A percentile compares a stretch with the other conserved stretches of the same genome.
phyloP scores from a whole-genome alignment of 2,329 filamentous ascomycete genomes.

The Cadophora sp. region DNA sequence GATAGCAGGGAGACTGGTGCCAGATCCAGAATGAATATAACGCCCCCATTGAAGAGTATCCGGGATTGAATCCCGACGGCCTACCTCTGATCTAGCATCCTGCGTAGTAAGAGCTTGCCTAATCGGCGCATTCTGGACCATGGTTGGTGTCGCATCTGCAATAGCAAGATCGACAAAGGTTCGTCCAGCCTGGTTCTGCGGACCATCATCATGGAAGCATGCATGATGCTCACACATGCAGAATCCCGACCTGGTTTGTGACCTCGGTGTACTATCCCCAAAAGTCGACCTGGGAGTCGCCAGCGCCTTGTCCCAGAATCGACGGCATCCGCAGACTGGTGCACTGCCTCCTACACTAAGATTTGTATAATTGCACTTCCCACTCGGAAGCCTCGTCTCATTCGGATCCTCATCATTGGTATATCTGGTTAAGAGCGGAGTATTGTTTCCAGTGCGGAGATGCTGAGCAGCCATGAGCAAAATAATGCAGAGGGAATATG shows the following conservation, averaged over 20 bases:
- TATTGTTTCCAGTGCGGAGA: constrained; percentile 36
- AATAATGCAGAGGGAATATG: not conserved
- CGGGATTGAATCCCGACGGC: constrained; percentile 27
- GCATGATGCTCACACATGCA: constrained; percentile 64
- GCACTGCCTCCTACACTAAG: constrained; percentile 50
- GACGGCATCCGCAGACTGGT: constrained; percentile 56
- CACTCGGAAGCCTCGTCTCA: constrained; percentile 48
- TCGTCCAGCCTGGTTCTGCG: constrained; percentile 24
- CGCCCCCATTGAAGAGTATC: constrained; percentile 41
- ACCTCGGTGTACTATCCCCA: constrained; percentile 14
- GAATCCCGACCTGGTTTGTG: constrained; percentile 31
- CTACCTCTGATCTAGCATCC: constrained; percentile 16
- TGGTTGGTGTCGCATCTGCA: constrained; percentile 4
- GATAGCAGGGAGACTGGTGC: constrained; percentile 42
- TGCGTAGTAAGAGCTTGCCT: not conserved
- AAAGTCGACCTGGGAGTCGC: constrained; percentile 15
- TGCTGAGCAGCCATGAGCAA: constrained; percentile 41
- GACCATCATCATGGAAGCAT: constrained; percentile 55
- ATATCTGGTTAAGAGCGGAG: constrained; percentile 40
- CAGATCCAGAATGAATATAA: constrained; percentile 37
- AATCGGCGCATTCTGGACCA: constrained; percentile 15
- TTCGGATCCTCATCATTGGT: constrained; percentile 31
- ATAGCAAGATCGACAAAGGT: constrained; percentile 4
- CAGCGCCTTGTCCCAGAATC: constrained; percentile 56
- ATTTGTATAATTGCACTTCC: constrained; percentile 59